Percentiles rank a stretch among this genome's conserved stretches.
phyloP scores from a whole-genome alignment of 78 protist genomes.

The Chrysochromulina tobinii region DNA sequence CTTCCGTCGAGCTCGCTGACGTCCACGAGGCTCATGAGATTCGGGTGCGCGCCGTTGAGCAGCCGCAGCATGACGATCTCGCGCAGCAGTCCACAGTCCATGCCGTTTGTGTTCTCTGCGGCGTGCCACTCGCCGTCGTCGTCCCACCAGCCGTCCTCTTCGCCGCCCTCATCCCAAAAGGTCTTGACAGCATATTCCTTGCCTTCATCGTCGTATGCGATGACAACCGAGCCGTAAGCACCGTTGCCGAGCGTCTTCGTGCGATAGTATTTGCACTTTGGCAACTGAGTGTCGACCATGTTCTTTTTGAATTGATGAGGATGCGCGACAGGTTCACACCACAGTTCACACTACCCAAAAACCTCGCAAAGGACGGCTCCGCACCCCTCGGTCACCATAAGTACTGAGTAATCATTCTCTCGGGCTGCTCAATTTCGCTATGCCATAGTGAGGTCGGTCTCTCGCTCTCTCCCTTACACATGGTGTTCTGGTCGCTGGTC shows the following conservation, averaged over 20 bases:
- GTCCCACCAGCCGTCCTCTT: neutral
- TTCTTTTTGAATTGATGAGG: no score
- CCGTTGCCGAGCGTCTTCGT: conserved; percentile 16
- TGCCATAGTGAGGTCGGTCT: no score
- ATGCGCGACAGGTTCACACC: no score
- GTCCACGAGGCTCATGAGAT: conserved; percentile 5
- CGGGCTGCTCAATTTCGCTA: no score
- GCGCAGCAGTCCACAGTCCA: neutral
- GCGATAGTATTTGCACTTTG: neutral
- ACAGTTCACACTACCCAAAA: no score
- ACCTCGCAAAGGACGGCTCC: no score
- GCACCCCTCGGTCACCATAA: no score
- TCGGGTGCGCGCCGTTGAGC: neutral
- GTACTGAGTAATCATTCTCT: no score
- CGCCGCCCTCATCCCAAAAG: neutral
- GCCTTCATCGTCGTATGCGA: neutral
- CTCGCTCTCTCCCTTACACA: no score
- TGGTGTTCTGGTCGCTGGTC: no score
- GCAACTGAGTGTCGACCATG: no score
- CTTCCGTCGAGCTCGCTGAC: neutral
- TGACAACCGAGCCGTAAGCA: neutral
- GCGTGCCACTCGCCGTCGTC: neutral
- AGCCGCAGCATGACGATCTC: conserved; percentile 9
- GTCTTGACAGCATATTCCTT: neutral
- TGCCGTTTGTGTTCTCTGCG: neutral